Evolutionary conservation across 768 basidiomycete genomes (phyloP), one percentile per base, ranked within the genome.

Genomic region (Suillus occidentalis): DNA sequence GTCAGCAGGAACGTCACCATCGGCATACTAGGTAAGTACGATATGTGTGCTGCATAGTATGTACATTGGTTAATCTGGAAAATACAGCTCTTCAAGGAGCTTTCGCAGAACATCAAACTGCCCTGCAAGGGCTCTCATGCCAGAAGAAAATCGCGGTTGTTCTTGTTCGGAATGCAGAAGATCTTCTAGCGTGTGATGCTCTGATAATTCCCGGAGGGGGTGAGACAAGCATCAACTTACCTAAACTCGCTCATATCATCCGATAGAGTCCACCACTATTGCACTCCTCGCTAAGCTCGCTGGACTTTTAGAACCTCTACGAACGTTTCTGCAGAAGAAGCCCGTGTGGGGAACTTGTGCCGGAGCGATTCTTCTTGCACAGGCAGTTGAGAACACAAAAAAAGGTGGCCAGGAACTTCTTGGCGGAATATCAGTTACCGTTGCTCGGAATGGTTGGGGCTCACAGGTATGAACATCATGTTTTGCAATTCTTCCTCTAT

Each of bases 331-430:
- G n/a, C 80, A 80, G 68, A 74, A 71, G 1, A 94, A 90, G 72
- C 88, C 94, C 0, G 86, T 95, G 3, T 99, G 95, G 95, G 96
- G 96, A 3, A 97, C 95, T 0, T 99, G 96, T 76, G 96, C 96
- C 0, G 96, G 97, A 13, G 95, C 95, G 47, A 97, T 98, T 61
- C 80, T 98, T 22, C 85, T 98, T 55, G 85, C 95, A 2, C 83
- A 89, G 67, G 78, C 82, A 14, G 85, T 94, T 3, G 86, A 89
- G 52, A 89, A 90, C 52, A 85, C 88, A 4, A 95, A 94, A 80
- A 89, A 88, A 71, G 92, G 91, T 37, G 94, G 94, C 1, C 95
- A 97, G 75, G 92, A 95, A 69, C 82, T 95, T 16, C 78, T 97
- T 13, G 89, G 89, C 37, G 94, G 90, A 9, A 85, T 97, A 71